phyloP scores from a whole-genome alignment of 2,329 filamentous ascomycete species.

The Cladosporium sphaerospermum region DNA sequence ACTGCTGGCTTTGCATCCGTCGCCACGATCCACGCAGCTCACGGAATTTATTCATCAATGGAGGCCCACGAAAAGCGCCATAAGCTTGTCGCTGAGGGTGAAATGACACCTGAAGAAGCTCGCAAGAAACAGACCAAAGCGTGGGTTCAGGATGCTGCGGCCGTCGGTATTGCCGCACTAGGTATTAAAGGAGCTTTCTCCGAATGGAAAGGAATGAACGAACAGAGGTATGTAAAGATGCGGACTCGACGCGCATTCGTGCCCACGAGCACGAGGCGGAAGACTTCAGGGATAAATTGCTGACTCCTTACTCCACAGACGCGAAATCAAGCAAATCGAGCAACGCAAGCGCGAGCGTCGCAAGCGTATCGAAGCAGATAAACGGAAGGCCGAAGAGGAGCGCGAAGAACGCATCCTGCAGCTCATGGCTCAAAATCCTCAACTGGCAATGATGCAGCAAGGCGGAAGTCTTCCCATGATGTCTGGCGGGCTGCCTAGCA shows the following conservation, averaged over 20 bases:
- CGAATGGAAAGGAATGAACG: conserved; percentile 63
- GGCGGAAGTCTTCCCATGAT: conserved; percentile 15
- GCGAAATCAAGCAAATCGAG: conserved; percentile 47
- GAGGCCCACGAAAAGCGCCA: conserved; percentile 57
- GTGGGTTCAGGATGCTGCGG: conserved; percentile 58
- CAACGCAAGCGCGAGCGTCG: conserved; percentile 34
- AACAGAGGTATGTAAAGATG: conserved; percentile 49
- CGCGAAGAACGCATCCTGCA: conserved; percentile 33
- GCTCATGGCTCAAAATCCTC: conserved; percentile 26
- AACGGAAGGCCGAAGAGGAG: conserved; percentile 41
- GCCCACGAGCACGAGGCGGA: too few relatives aligned
- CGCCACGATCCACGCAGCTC: conserved; percentile 63
- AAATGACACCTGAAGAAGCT: conserved; percentile 58
- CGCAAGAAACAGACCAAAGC: conserved; percentile 58
- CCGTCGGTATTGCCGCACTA: conserved; percentile 59
- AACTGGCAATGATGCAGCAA: conserved; percentile 22
- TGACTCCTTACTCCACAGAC: conserved; percentile 23
- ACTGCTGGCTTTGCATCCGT: conserved; percentile 61
- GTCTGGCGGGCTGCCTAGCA: conserved; percentile 3
- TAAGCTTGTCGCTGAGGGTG: conserved; percentile 55
- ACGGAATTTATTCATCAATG: conserved; percentile 58
- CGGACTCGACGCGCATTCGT: too few relatives aligned
- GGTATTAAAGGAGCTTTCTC: conserved; percentile 61
- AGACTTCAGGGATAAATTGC: neutral
- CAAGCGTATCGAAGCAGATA: conserved; percentile 37